Base-by-base conservation (phyloP, 169 alveolate species). In the Perkinsus olseni region DNA sequence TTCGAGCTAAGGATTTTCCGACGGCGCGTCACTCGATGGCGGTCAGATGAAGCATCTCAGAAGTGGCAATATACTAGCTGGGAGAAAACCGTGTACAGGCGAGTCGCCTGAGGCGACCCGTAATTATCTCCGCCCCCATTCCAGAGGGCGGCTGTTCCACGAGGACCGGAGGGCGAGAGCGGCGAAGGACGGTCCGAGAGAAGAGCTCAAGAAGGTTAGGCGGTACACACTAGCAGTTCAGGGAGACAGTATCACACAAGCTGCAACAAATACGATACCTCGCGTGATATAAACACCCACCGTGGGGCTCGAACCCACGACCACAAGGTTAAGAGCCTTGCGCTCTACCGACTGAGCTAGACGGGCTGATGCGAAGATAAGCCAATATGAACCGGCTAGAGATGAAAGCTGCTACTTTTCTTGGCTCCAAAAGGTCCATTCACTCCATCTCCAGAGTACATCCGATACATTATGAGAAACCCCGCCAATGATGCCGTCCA, bases 281-380 rank as follows among this genome's bases (percentile, higher is more conserved):
- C n/a, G n/a, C n/a, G n/a, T n/a, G n/a, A n/a, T n/a, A 45, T 45
- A 17, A 45, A 45, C 62, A 45, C 62, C 62, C 62, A 45, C 62
- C 62, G 62, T 45, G 99, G 99, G 99, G 99, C 99, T 98, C 99
- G 99, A 98, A 98, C 99, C 99, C 99, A 96, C 98, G 99, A 98
- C 99, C 99, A 98, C 99, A 97, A 97, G 99, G 97, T 98, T 98
- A 98, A 98, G 99, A 98, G 99, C 97, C 99, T 97, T 97, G 99
- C 99, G 99, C 99, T 98, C 99, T 98, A 98, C 99, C 99, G 98
- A 98, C 99, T 98, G 99, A 98, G 99, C 99, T 98, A 98, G 98
- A 98, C 99, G 98, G 99, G 99, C 98, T 95, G 74, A 10, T 45
- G 62, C 6, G 6, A 17, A 45, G 17, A 10, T 10, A 6, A 45